Evolutionary conservation across 192 early-diverging fungal genomes (phyloP).

Genomic region (Geosiphon pyriformis): DNA sequence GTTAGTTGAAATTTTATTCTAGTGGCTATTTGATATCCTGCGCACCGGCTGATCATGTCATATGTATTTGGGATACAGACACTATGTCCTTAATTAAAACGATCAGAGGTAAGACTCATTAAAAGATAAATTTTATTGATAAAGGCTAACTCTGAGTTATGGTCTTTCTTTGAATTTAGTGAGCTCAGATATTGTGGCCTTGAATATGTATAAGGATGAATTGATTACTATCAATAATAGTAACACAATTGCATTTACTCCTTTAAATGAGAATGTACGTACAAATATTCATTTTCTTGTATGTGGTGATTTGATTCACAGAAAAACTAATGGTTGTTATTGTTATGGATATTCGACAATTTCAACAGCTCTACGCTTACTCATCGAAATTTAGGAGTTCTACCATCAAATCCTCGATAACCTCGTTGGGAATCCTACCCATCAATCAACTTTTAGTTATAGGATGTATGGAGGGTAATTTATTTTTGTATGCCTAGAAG

Average conservation of each 20-base stretch:
- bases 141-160: background rate
- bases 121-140: background rate
- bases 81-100: slow-evolving; percentile 44
- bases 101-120: slow-evolving; percentile 35
- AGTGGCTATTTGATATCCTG: slow-evolving; percentile 49
- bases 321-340: background rate
- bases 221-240: slow-evolving; percentile 52
- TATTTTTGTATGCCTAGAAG: slow-evolving; percentile 48
- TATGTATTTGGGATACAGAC: slow-evolving; percentile 54
- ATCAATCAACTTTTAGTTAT: slow-evolving; percentile 53
- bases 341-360: background rate
- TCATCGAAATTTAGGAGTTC: slow-evolving; percentile 55
- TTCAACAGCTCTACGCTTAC: slow-evolving; percentile 44
- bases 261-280: slow-evolving; percentile 56
- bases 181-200: slow-evolving; percentile 43
- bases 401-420: slow-evolving; percentile 49
- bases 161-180: background rate
- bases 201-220: slow-evolving; percentile 58
- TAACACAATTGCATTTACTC: slow-evolving; percentile 54
- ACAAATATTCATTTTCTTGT: no score
- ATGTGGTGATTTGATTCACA: background rate
- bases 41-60: slow-evolving; percentile 49
- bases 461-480: slow-evolving; percentile 53
- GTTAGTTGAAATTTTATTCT: slow-evolving; percentile 53
- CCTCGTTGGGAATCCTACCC: slow-evolving; percentile 44